Evolutionary conservation across 305 asterid genomes (phyloP).

Genomic region (Fraxinus angustifolia): DNA sequence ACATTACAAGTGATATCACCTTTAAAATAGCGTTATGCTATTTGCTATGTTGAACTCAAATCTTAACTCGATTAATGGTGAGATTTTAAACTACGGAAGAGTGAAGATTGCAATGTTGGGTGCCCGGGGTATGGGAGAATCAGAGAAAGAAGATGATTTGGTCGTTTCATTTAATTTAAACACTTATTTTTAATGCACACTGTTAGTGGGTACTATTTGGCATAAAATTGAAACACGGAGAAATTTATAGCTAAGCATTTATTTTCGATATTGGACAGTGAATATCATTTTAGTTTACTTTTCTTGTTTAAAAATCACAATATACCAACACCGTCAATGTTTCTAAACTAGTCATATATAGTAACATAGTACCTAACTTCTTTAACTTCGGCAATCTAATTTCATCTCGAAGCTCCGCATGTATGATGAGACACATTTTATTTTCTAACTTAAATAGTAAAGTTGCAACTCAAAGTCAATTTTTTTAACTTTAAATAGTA

Average conservation of each 20-base stretch:
- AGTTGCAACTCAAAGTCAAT: background rate
- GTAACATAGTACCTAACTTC: background rate
- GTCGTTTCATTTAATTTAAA: background rate
- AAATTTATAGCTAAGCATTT: background rate
- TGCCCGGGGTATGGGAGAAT: background rate
- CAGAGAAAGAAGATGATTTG: background rate
- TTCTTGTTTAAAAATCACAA: background rate
- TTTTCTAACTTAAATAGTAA: background rate
- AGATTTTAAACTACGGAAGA: background rate
- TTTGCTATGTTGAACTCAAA: background rate
- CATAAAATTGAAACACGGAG: background rate
- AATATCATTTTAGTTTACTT: background rate
- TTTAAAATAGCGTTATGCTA: background rate
- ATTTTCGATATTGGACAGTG: background rate
- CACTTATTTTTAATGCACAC: background rate
- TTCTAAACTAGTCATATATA: background rate
- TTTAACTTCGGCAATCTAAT: background rate
- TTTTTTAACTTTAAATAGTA: background rate
- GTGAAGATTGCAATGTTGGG: background rate
- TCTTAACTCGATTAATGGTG: background rate
- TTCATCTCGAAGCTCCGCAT: background rate
- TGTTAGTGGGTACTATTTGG: background rate
- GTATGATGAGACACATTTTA: background rate
- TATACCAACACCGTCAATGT: background rate
- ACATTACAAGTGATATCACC: background rate